A percentile compares a stretch with the other conserved stretches of the same genome.
Evolutionary conservation across 73 alveolate species (phyloP).

Genomic region (Tetrahymena borealis): DNA sequence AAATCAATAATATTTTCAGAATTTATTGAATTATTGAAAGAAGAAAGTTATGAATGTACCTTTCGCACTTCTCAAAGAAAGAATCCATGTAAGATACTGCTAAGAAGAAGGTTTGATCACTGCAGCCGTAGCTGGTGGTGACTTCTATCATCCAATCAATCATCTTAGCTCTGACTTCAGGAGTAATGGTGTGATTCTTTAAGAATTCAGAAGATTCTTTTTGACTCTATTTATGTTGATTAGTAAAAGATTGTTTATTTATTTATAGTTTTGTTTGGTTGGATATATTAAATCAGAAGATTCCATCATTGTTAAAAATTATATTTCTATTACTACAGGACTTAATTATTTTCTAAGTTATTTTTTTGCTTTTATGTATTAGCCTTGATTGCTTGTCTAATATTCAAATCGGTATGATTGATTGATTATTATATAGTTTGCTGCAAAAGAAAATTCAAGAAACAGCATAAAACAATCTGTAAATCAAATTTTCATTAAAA

Average conservation of each 20-base stretch:
- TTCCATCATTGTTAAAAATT: too few relatives aligned
- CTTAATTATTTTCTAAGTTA: too few relatives aligned
- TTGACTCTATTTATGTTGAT: neutral
- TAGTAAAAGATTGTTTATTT: neutral
- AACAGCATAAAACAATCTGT: too few relatives aligned
- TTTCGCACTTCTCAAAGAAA: slow-evolving; percentile 29
- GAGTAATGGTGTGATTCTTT: slow-evolving; percentile 54
- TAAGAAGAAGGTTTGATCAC: slow-evolving; percentile 70
- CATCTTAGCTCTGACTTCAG: slow-evolving; percentile 80
- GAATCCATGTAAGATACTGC: slow-evolving; percentile 83
- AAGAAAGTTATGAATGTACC: neutral
- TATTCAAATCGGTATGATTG: too few relatives aligned
- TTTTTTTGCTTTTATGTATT: too few relatives aligned
- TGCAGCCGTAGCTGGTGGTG: slow-evolving; percentile 57
- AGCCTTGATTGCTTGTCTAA: too few relatives aligned
- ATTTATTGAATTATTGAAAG: too few relatives aligned
- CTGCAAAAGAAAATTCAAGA: too few relatives aligned
- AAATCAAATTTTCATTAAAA: too few relatives aligned
- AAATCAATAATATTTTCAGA: neutral
- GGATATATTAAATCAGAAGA: too few relatives aligned
- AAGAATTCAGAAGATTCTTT: slow-evolving; percentile 9
- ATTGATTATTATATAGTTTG: too few relatives aligned
- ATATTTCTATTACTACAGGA: too few relatives aligned
- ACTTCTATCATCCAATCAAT: slow-evolving; percentile 97
- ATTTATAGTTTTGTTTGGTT: neutral